These are phyloP conservation scores for Smithsoniella earleae DNA, from an alignment of 163 green algal genomes.

Conservation along the genomic window DNA sequence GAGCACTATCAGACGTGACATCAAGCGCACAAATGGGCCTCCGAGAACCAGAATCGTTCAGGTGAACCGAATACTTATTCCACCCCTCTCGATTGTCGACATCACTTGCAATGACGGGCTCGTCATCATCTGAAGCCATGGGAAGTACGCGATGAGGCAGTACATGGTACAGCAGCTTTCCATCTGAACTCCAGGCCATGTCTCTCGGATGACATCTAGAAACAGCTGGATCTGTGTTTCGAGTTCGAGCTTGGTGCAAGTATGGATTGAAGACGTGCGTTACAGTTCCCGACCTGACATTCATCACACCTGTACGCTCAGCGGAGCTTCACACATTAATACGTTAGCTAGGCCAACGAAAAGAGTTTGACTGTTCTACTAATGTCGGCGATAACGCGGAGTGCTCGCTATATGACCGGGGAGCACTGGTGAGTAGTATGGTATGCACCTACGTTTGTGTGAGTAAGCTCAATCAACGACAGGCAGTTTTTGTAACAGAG, in stretches of 20 bases:
- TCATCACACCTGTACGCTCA: neutral
- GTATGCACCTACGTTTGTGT: too few relatives aligned
- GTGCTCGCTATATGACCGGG: too few relatives aligned
- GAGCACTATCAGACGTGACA: neutral
- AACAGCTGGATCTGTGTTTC: too few relatives aligned
- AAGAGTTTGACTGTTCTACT: too few relatives aligned
- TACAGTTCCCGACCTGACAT: neutral
- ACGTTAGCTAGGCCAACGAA: too few relatives aligned
- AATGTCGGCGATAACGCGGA: too few relatives aligned
- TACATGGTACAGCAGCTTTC: neutral
- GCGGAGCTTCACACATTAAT: too few relatives aligned
- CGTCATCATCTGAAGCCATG: neutral
- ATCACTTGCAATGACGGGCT: neutral
- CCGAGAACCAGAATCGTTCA: neutral
- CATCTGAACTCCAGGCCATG: neutral
- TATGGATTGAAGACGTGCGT: slow-evolving; percentile 12
- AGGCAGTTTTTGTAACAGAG: too few relatives aligned
- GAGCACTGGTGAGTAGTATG: too few relatives aligned
- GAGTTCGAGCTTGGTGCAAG: neutral
- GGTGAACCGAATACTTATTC: neutral
- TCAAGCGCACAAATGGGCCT: neutral
- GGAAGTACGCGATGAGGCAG: neutral
- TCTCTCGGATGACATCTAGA: too few relatives aligned
- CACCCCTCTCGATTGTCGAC: neutral
- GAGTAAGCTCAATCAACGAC: too few relatives aligned